Conservation (phyloP, 148 eudicot species). For the Vaccinium darrowii region DNA sequence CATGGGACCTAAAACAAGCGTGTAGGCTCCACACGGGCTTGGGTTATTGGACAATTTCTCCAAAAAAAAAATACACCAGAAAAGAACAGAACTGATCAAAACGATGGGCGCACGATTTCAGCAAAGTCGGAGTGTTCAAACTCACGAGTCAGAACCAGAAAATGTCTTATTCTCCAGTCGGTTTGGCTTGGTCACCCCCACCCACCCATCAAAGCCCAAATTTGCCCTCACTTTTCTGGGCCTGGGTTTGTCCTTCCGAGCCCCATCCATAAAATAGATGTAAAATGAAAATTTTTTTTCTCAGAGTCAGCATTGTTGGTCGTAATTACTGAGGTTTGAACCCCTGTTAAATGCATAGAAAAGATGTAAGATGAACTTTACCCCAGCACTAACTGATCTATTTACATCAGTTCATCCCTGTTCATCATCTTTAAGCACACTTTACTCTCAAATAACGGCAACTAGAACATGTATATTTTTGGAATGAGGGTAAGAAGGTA, state of each 20-base stretch:
- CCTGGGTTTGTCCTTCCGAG: background rate
- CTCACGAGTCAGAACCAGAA: background rate
- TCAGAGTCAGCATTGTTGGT: no score
- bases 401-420: background rate
- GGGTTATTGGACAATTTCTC: no score
- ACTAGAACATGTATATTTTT: background rate
- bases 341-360: no score
- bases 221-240: background rate
- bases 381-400: background rate
- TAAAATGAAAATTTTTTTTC: no score
- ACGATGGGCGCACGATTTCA: background rate
- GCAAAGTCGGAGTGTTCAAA: background rate
- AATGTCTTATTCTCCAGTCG: background rate
- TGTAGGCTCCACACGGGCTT: no score
- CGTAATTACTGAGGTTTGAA: no score
- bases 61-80: background rate
- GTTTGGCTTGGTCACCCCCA: no score
- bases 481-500: no score
- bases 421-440: background rate
- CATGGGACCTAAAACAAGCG: no score
- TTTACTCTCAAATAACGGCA: background rate
- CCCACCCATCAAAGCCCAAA: background rate
- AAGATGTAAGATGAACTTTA: no score
- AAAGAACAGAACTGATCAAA: background rate
- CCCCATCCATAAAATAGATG: background rate